Base-by-base conservation (phyloP, 257 asterid genomes). In the Jaltomata sinuosa region DNA sequence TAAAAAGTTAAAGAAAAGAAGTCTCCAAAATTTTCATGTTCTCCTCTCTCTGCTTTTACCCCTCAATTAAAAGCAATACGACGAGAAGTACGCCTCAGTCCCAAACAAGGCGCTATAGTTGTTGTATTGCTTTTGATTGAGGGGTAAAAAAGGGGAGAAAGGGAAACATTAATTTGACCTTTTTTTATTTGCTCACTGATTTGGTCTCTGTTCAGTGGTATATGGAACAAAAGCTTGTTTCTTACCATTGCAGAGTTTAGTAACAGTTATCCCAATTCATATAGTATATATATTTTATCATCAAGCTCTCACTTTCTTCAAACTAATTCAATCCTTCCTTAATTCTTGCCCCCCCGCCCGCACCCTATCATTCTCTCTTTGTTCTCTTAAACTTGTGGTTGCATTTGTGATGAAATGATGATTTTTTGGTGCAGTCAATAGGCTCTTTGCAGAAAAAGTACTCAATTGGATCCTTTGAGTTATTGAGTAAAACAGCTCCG, bases 391-490 rank as follows among this genome's bases (percentile, higher is more conserved):
- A 77, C 62, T 77, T 16, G 62, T 77, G 81, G 62, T 27, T 76
- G 81, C 81, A 49, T 77, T 77, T 77, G 82, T 77, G 84, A 74
- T 25, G 57, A 25, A 74, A 15, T 14, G 0, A 8, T 16, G 62
- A 19, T 84, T 82, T 61, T 27, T 83, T 57, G 80, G 57, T 89
- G 92, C 98, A 96, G 99, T 96, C 99, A 27, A 96, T 96, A 87
- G 99, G 99, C 54, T 94, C 99, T 80, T 87, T 96, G 91, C 99
- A 96, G 91, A 96, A 94, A 90, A 96, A 96, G 90, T 96, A 96
- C 91, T 90, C 94, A 8, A 89, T 96, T 76, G 99, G 99, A 86
- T 96, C 99, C 19, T 96, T 96, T 67, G 99, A 96, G 83, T 85
- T 96, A 83, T 87, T 96, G 91, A 96, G 98, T 87, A 96, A 91